phyloP scores from a whole-genome alignment of 1,284 basidiomycete species.

The Sphaerobolus stellatus region DNA sequence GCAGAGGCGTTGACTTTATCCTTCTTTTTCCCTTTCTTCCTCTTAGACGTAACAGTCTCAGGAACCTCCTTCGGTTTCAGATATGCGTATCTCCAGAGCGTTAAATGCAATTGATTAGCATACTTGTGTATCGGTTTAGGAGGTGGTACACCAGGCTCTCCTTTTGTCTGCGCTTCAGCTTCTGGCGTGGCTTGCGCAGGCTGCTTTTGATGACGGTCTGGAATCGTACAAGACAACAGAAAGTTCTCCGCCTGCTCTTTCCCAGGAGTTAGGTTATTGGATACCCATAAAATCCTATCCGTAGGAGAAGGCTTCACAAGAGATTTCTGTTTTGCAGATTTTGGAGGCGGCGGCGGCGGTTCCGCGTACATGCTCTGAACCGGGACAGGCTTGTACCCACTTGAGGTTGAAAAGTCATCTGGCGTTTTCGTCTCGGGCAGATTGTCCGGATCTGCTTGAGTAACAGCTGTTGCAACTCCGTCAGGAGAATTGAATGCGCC shows the following conservation, averaged over 20 bases:
- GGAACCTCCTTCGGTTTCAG: constrained; percentile 56
- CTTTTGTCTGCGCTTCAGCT: too few relatives aligned
- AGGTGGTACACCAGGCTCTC: background rate
- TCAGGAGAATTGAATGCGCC: background rate
- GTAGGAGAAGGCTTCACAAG: constrained; percentile 7
- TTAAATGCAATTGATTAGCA: constrained; percentile 35
- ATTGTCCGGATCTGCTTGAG: constrained; percentile 3
- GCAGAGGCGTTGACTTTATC: background rate
- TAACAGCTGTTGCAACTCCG: constrained; percentile 2
- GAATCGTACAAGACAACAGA: constrained; percentile 13
- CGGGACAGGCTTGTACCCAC: constrained; percentile 2
- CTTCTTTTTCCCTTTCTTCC: background rate
- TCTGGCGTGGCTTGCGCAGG: background rate
- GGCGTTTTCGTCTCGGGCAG: constrained; percentile 8
- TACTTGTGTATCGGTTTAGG: constrained; percentile 2
- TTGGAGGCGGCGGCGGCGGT: constrained; percentile 3
- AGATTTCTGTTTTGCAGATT: background rate
- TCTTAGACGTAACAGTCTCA: constrained; percentile 25
- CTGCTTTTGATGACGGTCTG: constrained; percentile 7
- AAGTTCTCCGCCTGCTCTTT: constrained; percentile 12
- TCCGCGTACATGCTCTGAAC: constrained; percentile 1
- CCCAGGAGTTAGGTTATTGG: constrained; percentile 6
- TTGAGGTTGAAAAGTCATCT: constrained; percentile 4
- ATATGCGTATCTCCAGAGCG: constrained; percentile 72
- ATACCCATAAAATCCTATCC: constrained; percentile 13